Evolutionary conservation across 2,329 filamentous ascomycete species (phyloP).

Genomic region (Cladophialophora psammophila): DNA sequence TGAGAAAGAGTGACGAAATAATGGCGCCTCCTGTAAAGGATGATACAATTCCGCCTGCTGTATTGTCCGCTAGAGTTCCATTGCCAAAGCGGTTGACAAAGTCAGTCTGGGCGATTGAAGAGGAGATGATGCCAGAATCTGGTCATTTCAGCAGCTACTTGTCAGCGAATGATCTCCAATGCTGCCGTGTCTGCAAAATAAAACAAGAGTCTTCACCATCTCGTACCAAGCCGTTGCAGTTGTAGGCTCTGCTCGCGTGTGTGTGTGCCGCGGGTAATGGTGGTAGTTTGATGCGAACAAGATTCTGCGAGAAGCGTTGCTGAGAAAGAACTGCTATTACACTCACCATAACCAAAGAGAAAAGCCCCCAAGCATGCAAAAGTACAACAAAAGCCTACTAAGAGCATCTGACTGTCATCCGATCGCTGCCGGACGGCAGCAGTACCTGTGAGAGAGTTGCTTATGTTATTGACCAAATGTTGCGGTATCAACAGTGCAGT

Average conservation of each 20-base stretch:
- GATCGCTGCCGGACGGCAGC: conserved; percentile 1
- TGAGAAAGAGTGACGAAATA: conserved; percentile 46
- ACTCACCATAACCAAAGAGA: conserved; percentile 55
- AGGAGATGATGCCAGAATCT: conserved; percentile 50
- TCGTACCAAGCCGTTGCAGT: not conserved
- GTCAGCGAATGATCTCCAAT: conserved; percentile 4
- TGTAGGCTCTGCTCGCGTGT: not conserved
- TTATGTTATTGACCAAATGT: not conserved
- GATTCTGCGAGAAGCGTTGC: not conserved
- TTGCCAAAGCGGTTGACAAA: conserved; percentile 45
- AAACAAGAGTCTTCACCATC: not conserved
- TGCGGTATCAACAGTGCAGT: not conserved
- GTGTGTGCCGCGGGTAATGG: not conserved
- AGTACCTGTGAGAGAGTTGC: not conserved
- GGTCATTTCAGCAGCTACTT: not conserved
- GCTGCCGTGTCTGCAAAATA: not conserved
- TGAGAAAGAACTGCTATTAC: not conserved
- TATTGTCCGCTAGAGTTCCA: conserved; percentile 44
- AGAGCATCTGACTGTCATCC: conserved; percentile 25
- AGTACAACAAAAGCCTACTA: conserved; percentile 48
- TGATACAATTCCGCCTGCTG: conserved; percentile 50
- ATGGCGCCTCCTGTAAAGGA: conserved; percentile 53
- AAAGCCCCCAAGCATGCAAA: conserved; percentile 58
- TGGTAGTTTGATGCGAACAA: not conserved
- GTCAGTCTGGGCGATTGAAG: conserved; percentile 47